A percentile compares a stretch with the other conserved stretches of the same genome.
phyloP scores from a whole-genome alignment of 2,329 filamentous ascomycete genomes.

The Neodidymelliopsis sp. region DNA sequence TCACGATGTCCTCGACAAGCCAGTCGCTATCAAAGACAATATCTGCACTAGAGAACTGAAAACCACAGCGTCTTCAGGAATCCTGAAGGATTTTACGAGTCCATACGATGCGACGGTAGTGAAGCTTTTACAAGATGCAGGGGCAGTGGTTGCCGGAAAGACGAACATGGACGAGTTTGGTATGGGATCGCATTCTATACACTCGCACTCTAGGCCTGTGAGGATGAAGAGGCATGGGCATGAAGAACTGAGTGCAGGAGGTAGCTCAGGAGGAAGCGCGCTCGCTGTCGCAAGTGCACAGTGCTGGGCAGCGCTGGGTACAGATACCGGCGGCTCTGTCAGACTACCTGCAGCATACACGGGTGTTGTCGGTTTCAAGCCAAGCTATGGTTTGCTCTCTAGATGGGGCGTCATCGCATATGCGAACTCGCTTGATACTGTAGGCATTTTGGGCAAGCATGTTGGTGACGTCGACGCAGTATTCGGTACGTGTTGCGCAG shows the following conservation, averaged over 20 bases:
- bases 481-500: conserved; percentile 46
- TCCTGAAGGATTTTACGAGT: conserved; percentile 72
- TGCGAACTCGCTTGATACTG: conserved; percentile 90
- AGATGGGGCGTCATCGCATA: conserved; percentile 89
- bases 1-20: conserved; percentile 35
- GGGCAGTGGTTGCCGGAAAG: conserved; percentile 74
- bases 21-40: conserved; percentile 60
- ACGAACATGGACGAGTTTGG: conserved; percentile 97
- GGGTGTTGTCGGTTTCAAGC: conserved; percentile 85
- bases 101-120: conserved; percentile 87
- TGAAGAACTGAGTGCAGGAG: conserved; percentile 45
- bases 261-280: conserved; percentile 90
- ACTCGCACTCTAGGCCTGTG: conserved; percentile 73
- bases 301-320: conserved; percentile 77
- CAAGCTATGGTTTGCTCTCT: conserved; percentile 87
- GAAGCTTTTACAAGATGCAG: conserved; percentile 67
- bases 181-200: conserved; percentile 84
- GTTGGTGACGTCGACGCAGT: conserved; percentile 56
- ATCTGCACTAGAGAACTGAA: conserved; percentile 55
- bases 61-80: conserved; percentile 84
- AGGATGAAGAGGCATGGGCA: conserved; percentile 53
- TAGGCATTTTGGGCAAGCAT: conserved; percentile 73
- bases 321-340: conserved; percentile 91
- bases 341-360: conserved; percentile 88
- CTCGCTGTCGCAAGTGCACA: conserved; percentile 75